Evolutionary conservation across 305 asterid genomes (phyloP).

Genomic region (Fraxinus floribunda): DNA sequence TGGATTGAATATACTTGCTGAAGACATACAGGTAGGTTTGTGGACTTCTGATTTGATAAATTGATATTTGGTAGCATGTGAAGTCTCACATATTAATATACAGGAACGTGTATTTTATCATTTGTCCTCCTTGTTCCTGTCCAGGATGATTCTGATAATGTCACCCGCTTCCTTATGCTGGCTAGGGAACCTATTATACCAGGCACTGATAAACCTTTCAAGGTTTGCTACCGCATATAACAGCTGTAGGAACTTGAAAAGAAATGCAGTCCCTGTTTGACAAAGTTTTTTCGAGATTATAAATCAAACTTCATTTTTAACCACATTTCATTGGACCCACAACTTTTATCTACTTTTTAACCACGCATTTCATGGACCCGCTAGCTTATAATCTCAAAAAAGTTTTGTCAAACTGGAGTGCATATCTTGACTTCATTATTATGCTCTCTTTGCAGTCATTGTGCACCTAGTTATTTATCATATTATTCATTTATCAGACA

Average conservation of each 20-base stretch:
- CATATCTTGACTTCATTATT: background rate
- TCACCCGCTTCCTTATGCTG: slow-evolving; percentile 93
- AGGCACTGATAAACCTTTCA: slow-evolving; percentile 86
- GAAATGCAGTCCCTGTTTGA: background rate
- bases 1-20: slow-evolving; percentile 79
- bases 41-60: background rate
- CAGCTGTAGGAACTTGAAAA: background rate
- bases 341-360: no score
- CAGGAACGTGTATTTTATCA: background rate
- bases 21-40: slow-evolving; percentile 82
- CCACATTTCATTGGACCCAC: background rate
- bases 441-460: slow-evolving; percentile 1
- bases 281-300: background rate
- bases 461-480: background rate
- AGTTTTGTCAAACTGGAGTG: background rate
- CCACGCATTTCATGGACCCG: background rate
- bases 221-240: slow-evolving; percentile 45
- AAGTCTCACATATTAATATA: background rate
- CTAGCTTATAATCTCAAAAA: background rate
- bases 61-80: slow-evolving; percentile 5
- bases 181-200: slow-evolving; percentile 99
- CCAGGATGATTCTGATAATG: slow-evolving; percentile 92
- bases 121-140: slow-evolving; percentile 20
- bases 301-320: background rate
- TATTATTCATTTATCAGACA: slow-evolving; percentile 52